These are phyloP conservation scores for Corylus heterophylla DNA, from an alignment of 306 rosid genomes.

Conservation along the genomic window DNA sequence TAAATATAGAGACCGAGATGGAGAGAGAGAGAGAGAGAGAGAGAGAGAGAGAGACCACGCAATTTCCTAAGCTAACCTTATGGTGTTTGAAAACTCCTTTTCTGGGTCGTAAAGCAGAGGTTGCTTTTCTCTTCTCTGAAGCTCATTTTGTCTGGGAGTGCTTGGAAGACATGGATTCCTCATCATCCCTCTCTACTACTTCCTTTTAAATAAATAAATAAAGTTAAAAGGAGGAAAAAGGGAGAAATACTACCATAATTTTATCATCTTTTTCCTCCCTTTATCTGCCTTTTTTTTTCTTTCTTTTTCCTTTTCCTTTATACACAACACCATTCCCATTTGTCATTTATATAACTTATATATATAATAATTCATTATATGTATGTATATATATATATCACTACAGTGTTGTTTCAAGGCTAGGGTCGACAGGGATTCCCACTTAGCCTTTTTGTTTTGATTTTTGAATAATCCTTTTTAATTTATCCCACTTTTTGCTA, in stretches of 20 bases:
- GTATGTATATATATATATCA: neutral
- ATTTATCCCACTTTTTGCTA: slow-evolving; percentile 22
- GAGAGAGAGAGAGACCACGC: slow-evolving; percentile 53
- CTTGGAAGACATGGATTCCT: slow-evolving; percentile 96
- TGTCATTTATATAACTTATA: too few species aligned
- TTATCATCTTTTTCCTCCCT: slow-evolving; percentile 37
- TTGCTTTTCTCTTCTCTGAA: slow-evolving; percentile 84
- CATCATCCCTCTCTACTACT: slow-evolving; percentile 39
- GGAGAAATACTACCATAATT: slow-evolving; percentile 42
- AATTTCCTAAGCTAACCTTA: slow-evolving; percentile 85
- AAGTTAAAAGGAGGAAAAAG: slow-evolving; percentile 38
- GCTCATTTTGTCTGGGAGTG: slow-evolving; percentile 86
- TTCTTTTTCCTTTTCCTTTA: neutral
- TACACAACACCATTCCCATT: slow-evolving; percentile 29
- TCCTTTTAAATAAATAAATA: slow-evolving; percentile 38
- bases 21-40: slow-evolving; percentile 25
- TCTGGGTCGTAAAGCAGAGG: slow-evolving; percentile 88
- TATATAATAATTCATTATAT: too few species aligned
- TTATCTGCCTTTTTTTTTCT: slow-evolving; percentile 37
- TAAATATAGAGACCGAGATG: slow-evolving; percentile 52
- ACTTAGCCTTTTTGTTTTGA: slow-evolving; percentile 43
- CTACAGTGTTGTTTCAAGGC: slow-evolving; percentile 19
- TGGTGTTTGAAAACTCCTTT: slow-evolving; percentile 91
- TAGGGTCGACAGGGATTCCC: slow-evolving; percentile 40
- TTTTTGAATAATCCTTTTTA: slow-evolving; percentile 35